A percentile compares a stretch with the other conserved stretches of the same genome.
Conservation (phyloP, 1,139 yeast species). For the Chernovozyma aurita region DNA sequence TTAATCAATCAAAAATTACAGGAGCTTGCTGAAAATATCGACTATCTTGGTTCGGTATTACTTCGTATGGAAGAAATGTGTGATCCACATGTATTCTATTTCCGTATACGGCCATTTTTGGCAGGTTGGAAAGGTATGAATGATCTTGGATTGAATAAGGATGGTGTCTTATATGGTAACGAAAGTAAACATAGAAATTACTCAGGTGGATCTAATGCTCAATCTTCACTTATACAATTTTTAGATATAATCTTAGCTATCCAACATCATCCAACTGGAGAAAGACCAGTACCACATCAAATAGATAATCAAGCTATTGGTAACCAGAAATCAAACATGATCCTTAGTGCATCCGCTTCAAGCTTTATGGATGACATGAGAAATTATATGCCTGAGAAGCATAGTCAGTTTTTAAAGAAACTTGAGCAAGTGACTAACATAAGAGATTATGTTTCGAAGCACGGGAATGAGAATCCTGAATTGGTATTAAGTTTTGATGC, state of each 20-base stretch:
- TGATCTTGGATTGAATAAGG: conserved; percentile 71
- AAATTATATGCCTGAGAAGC: conserved; percentile 83
- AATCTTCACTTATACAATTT: conserved; percentile 82
- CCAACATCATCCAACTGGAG: conserved; percentile 76
- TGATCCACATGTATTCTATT: conserved; percentile 88
- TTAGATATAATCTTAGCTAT: conserved; percentile 74
- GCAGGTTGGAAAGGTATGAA: conserved; percentile 96
- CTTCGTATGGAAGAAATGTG: conserved; percentile 91
- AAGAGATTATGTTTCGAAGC: conserved; percentile 54
- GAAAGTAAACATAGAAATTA: conserved; percentile 55
- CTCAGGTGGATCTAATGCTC: conserved; percentile 94
- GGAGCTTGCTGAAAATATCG: conserved; percentile 69
- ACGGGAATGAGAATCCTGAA: conserved; percentile 43
- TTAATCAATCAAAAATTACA: conserved; percentile 44
- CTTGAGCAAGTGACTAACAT: conserved; percentile 55
- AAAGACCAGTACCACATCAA: conserved; percentile 38
- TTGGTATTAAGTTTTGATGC: conserved; percentile 78
- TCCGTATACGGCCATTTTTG: conserved; percentile 78
- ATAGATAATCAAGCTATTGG: conserved; percentile 5
- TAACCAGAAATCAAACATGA: conserved; percentile 16
- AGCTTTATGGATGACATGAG: conserved; percentile 83
- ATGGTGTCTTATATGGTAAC: conserved; percentile 75
- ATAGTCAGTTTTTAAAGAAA: conserved; percentile 64
- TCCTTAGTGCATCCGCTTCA: conserved; percentile 22
- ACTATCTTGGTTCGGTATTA: conserved; percentile 66